A percentile compares a stretch with the other conserved stretches of the same genome.
phyloP scores from a whole-genome alignment of 2,329 filamentous ascomycete genomes.

The Xylaria arbuscula region DNA sequence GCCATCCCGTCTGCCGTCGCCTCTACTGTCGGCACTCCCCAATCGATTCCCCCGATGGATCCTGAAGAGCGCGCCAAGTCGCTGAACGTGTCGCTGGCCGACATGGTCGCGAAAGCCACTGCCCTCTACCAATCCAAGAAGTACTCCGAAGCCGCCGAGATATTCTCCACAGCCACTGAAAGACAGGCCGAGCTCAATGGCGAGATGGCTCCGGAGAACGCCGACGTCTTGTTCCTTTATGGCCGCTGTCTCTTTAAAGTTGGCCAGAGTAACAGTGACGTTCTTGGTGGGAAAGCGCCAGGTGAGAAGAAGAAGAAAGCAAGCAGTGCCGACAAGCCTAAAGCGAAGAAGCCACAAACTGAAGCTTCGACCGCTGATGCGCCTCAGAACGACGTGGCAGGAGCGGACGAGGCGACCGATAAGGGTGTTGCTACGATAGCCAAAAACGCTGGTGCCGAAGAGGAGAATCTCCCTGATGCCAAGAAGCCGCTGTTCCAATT shows the following conservation, averaged over 20 bases:
- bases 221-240: conserved; percentile 93
- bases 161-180: conserved; percentile 89
- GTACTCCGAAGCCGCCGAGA: conserved; percentile 84
- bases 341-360: conserved; percentile 54
- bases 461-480: conserved; percentile 53
- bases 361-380: conserved; percentile 53
- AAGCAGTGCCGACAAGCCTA: conserved; percentile 54
- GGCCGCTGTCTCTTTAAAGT: conserved; percentile 94
- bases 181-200: conserved; percentile 92
- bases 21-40: conserved; percentile 46
- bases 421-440: conserved; percentile 59
- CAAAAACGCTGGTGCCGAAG: conserved; percentile 56
- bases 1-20: conserved; percentile 46
- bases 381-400: conserved; percentile 54
- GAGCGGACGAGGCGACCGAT: conserved; percentile 58
- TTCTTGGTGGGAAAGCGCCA: conserved; percentile 83
- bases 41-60: conserved; percentile 51
- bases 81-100: conserved; percentile 74
- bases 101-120: conserved; percentile 82
- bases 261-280: conserved; percentile 92
- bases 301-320: conserved; percentile 63
- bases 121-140: conserved; percentile 91
- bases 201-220: conserved; percentile 90
- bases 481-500: conserved; percentile 92
- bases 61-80: conserved; percentile 60